Conservation (phyloP, 179 eudicot species). For the Amaranthus tricolor region DNA sequence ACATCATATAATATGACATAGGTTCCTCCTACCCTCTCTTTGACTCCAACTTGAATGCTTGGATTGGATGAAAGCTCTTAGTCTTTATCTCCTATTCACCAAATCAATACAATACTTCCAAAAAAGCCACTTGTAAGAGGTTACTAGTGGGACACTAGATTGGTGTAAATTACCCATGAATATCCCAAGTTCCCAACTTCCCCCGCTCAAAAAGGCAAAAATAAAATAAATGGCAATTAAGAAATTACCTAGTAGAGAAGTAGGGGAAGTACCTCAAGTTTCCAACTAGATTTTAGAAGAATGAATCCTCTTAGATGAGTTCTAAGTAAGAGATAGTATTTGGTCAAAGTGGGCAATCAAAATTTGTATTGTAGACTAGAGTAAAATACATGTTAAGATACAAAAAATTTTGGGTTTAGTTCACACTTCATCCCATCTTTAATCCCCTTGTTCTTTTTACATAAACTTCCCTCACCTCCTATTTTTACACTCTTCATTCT, state of each 20-base stretch:
- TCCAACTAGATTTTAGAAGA: slow-evolving; percentile 6
- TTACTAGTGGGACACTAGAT: neutral
- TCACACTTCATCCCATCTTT: neutral
- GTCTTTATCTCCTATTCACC: neutral
- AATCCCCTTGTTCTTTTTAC: neutral
- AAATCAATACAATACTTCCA: neutral
- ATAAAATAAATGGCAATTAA: neutral
- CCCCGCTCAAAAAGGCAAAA: neutral
- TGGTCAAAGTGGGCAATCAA: neutral
- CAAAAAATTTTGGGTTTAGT: neutral
- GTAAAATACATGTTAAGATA: neutral
- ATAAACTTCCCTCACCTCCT: neutral
- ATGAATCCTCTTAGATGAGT: neutral
- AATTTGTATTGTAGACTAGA: neutral
- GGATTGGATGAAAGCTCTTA: neutral
- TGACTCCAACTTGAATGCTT: neutral
- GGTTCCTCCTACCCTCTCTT: neutral
- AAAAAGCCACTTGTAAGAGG: neutral
- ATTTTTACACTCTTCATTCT: neutral
- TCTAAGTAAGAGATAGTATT: neutral
- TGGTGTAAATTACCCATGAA: slow-evolving; percentile 4
- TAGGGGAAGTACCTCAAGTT: neutral
- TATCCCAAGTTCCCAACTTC: neutral
- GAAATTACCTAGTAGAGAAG: neutral
- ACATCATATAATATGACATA: neutral